These are phyloP conservation scores for Calonectria leucothoes DNA, from an alignment of 2,329 filamentous ascomycete genomes.

Conservation along the genomic window DNA sequence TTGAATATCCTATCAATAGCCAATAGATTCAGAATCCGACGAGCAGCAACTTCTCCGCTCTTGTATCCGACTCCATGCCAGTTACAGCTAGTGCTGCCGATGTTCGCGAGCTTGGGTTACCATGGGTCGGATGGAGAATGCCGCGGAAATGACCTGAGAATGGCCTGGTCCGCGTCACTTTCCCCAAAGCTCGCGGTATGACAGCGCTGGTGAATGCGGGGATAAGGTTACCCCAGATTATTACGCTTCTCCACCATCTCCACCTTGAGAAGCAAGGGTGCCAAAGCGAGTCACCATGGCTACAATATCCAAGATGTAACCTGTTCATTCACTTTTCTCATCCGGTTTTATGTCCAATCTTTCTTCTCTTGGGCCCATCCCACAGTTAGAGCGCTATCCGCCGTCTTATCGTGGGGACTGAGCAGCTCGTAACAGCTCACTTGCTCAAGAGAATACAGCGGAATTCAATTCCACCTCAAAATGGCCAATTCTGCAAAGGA, in stretches of 20 bases:
- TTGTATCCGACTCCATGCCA: background rate
- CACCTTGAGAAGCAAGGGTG: background rate
- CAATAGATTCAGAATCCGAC: background rate
- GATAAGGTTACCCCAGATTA: conserved; percentile 7
- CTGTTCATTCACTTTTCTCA: background rate
- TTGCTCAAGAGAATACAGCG: background rate
- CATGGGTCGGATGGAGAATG: background rate
- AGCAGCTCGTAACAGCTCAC: background rate
- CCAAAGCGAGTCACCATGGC: background rate
- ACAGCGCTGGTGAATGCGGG: background rate
- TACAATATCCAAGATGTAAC: background rate
- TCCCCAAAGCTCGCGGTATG: background rate
- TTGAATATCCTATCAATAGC: background rate
- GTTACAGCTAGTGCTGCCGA: background rate
- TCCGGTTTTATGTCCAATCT: background rate
- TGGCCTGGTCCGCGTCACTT: background rate
- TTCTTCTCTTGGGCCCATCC: background rate
- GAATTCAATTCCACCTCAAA: background rate
- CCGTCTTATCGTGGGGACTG: background rate
- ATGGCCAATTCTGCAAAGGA: background rate
- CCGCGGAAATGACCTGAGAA: background rate
- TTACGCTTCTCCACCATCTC: background rate
- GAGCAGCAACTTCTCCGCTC: background rate
- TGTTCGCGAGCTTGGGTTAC: background rate
- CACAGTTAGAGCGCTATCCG: background rate